A percentile compares a stretch with the other conserved stretches of the same genome.
phyloP scores from a whole-genome alignment of 306 rosid species.

The Vigna nakashimae region DNA sequence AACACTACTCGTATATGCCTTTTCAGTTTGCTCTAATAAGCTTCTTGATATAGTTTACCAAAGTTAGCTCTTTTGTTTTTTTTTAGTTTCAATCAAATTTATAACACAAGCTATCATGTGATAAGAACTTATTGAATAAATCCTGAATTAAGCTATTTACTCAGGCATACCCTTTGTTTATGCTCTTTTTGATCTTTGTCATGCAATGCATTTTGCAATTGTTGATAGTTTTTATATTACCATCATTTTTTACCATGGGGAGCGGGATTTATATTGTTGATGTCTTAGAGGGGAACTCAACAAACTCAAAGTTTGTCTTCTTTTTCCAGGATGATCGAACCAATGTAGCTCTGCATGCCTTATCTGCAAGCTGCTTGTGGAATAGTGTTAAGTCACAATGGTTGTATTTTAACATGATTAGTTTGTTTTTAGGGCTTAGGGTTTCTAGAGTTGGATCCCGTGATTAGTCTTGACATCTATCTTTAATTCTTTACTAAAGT shows the following conservation, averaged over 20 bases:
- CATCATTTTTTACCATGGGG: neutral
- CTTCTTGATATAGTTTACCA: neutral
- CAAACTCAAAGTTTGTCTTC: neutral
- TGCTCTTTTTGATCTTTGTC: constrained; percentile 1
- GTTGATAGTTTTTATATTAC: neutral
- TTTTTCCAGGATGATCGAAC: constrained; percentile 27
- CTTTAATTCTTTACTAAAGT: neutral
- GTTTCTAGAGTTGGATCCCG: constrained; percentile 20
- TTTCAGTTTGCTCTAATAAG: neutral
- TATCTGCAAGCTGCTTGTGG: constrained; percentile 17
- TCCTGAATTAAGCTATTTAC: neutral
- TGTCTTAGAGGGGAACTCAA: neutral
- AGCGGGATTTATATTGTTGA: neutral
- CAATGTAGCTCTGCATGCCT: constrained; percentile 17
- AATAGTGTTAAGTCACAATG: constrained; percentile 14
- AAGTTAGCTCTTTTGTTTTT: neutral
- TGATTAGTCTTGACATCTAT: constrained; percentile 2
- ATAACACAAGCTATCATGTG: neutral
- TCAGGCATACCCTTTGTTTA: neutral
- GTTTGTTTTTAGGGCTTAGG: constrained; percentile 7
- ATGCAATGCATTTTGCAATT: constrained; percentile 1
- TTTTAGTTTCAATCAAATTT: neutral
- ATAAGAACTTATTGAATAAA: neutral
- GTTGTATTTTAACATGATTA: constrained; percentile 13
- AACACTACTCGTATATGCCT: neutral